Conservation (phyloP, 2,329 filamentous ascomycete species). For the Chrysosporium queenslandicum region DNA sequence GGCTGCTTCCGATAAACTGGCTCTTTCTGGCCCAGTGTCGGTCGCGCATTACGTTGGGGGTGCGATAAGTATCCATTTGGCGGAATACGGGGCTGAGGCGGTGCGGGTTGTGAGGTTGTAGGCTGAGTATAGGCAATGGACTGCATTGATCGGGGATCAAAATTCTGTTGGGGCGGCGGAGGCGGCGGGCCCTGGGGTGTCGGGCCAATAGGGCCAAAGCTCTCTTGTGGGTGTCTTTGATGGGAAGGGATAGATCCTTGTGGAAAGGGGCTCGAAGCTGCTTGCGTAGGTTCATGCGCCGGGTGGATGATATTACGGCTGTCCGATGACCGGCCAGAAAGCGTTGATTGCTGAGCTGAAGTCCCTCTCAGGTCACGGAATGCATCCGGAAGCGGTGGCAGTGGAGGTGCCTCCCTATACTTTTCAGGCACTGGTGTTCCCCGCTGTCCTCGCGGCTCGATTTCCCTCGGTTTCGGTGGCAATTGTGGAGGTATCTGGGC, state of each 20-base stretch:
- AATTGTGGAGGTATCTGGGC: conserved; percentile 29
- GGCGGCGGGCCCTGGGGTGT: background rate
- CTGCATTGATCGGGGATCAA: conserved; percentile 23
- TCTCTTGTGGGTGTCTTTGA: conserved; percentile 5
- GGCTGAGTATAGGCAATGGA: conserved; percentile 6
- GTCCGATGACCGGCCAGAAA: background rate
- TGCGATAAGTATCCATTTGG: conserved; percentile 19
- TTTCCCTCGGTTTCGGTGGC: conserved; percentile 30
- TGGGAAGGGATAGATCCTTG: conserved; percentile 8
- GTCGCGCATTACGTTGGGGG: conserved; percentile 27
- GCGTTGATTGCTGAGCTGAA: background rate
- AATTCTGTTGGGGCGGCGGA: conserved; percentile 1
- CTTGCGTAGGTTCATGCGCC: background rate
- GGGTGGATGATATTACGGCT: background rate
- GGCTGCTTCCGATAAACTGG: conserved; percentile 24
- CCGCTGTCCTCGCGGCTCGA: conserved; percentile 16
- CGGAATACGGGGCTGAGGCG: conserved; percentile 12
- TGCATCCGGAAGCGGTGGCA: conserved; percentile 32
- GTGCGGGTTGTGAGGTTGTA: conserved; percentile 3
- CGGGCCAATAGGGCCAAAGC: conserved; percentile 2
- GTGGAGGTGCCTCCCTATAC: conserved; percentile 25
- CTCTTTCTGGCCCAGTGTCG: conserved; percentile 16
- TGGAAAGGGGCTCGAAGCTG: background rate
- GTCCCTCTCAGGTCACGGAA: conserved; percentile 2
- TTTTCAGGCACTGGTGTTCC: conserved; percentile 20